Base-by-base conservation (phyloP, 768 basidiomycete genomes). In the Auricularia heimuer region DNA sequence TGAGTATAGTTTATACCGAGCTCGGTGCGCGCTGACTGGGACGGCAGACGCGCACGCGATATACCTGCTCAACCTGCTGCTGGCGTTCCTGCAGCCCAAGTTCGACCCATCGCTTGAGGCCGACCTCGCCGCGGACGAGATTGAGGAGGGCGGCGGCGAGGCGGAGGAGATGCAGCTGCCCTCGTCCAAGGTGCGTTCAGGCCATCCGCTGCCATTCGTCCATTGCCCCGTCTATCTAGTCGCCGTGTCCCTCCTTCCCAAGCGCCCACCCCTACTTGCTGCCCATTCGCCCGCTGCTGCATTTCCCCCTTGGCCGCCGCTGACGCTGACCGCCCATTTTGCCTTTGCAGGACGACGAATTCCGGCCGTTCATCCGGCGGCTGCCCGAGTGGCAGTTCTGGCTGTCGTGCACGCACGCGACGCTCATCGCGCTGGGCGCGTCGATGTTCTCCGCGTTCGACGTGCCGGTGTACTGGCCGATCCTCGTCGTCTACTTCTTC, bases 381-480 rank as follows among this genome's bases (percentile, higher is more conserved):
- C 78, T 99, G 67, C 97, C 97, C 39, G 94, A 96, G 78, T 96
- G 94, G 92, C 90, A 95, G 73, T 95, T 95, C 75, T 96, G 94
- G 96, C 82, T 98, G 54, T 92, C 93, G 3, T 81, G 93, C 1
- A 98, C 94, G 4, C 88, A 91, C 58, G 94, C 96, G 11, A 89
- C 91, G 33, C n/a, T 90, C 24, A 73, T 99, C 63, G 89, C 94
- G 3, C 71, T 96, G 51, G 76, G 88, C 63, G 89, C 89, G 74
- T 92, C 97, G 2, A 78, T 88, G 64, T 95, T 92, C 33, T 82
- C 89, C 58, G 78, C 88, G 42, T 96, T 97, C 69, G 95, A 98
- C 74, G 90, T 99, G 24, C 96, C 97, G 6, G 97, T 98, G 29
- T 98, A 97, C 78, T 98, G 97, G 95, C 97, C 97, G 7, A 98